Conservation (phyloP, 441 rosid genomes). For the Populus hybrid region DNA sequence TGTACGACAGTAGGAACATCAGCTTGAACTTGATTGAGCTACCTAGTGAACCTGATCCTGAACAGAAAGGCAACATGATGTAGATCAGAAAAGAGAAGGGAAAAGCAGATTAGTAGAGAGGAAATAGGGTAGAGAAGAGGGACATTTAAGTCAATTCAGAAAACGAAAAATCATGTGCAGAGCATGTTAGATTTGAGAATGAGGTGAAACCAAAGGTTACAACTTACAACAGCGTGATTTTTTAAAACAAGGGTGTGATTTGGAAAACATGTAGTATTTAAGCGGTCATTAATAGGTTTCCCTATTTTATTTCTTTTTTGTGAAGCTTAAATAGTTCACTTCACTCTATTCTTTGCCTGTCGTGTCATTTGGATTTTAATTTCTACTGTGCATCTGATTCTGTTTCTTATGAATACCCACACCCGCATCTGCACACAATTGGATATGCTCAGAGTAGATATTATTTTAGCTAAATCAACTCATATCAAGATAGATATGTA, state of each 20-base stretch:
- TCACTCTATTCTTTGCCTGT: neutral
- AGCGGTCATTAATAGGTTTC: neutral
- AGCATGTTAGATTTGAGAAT: neutral
- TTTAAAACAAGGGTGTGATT: neutral
- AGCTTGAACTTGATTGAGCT: neutral
- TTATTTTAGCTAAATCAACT: neutral
- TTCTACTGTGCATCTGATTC: neutral
- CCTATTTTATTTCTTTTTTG: neutral
- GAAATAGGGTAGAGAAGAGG: neutral
- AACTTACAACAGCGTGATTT: neutral
- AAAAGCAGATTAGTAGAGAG: neutral
- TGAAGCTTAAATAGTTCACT: neutral
- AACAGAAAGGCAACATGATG: neutral
- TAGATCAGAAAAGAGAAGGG: neutral
- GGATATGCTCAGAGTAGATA: neutral
- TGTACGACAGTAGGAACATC: neutral
- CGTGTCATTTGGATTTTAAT: too few species aligned
- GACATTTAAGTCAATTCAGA: neutral
- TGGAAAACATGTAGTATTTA: neutral
- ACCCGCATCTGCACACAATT: neutral
- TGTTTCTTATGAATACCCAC: neutral
- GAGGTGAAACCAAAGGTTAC: neutral
- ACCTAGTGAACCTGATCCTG: neutral
- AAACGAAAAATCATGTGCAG: neutral
- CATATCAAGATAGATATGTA: neutral